These are phyloP conservation scores for Podaxis rugospora DNA, from an alignment of 768 basidiomycete genomes.

Conservation along the genomic window DNA sequence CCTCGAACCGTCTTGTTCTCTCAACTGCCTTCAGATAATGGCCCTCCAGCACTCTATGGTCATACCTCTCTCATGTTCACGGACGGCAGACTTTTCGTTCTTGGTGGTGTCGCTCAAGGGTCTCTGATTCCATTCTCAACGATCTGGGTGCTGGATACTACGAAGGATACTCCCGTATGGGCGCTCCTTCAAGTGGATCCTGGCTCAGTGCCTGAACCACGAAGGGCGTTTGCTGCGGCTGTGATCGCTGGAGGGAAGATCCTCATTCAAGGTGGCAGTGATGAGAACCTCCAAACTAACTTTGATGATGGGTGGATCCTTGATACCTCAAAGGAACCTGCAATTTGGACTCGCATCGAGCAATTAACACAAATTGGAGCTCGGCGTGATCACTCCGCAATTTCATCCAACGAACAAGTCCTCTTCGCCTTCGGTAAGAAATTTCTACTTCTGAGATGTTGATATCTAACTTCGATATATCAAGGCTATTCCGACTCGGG, in stretches of 20 bases:
- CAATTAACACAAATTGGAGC: slow-evolving; percentile 54
- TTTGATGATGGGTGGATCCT: slow-evolving; percentile 70
- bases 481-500: slow-evolving; percentile 44
- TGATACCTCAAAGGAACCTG: slow-evolving; percentile 49
- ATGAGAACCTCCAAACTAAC: slow-evolving; percentile 48
- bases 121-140: slow-evolving; percentile 51
- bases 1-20: slow-evolving; percentile 47
- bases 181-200: slow-evolving; percentile 31
- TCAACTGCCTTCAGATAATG: slow-evolving; percentile 46
- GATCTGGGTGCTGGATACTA: slow-evolving; percentile 64
- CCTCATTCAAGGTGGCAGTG: slow-evolving; percentile 77
- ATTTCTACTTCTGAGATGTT: not conserved
- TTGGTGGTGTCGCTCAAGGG: slow-evolving; percentile 65
- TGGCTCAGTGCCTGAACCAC: slow-evolving; percentile 46
- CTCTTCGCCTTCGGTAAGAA: slow-evolving; percentile 76
- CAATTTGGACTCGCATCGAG: slow-evolving; percentile 53
- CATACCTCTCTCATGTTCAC: slow-evolving; percentile 67
- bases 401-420: slow-evolving; percentile 53
- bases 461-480: not conserved
- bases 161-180: slow-evolving; percentile 46
- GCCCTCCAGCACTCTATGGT: slow-evolving; percentile 67
- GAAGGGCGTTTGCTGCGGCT: slow-evolving; percentile 59
- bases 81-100: slow-evolving; percentile 64
- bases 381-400: slow-evolving; percentile 72
- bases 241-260: slow-evolving; percentile 48